Base-by-base conservation (phyloP, 2,329 filamentous ascomycete genomes). In the Corinectria fuckeliana region DNA sequence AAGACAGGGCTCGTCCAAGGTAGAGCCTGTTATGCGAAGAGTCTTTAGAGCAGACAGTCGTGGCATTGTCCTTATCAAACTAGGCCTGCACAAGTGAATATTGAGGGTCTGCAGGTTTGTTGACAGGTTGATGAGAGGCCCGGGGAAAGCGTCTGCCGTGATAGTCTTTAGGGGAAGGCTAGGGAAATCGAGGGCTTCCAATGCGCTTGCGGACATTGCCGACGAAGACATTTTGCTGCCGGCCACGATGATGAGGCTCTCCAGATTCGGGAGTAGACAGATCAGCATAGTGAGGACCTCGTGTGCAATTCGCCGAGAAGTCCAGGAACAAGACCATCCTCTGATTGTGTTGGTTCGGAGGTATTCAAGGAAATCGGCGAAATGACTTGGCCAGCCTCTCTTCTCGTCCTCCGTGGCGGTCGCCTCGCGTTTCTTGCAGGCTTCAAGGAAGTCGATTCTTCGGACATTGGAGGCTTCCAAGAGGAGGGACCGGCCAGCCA, bases 51-150 rank as follows among this genome's bases (percentile, higher is more conserved):
- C 50, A n/a, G 59, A 25, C 26, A 65, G 44, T 13, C n/a, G 18
- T 4, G 49, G 47, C 25, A 55, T 13, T 8, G 10, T 10, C 0
- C 25, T 23, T 16, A 32, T 9, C 18, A 26, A n/a, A 3, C 26
- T 26, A 4, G 21, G 23, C 4, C 20, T 36, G 9, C 25, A 44
- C 2, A 25, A n/a, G 20, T 57, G 39, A 2, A 56, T 13, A 13
- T 49, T 56, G 10, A 63, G 28, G 5, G 44, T 58, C 14, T 65
- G 44, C 13, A 67, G 56, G n/a, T 25, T 48, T 4, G 14, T 21
- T 2, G 58, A 44, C 2, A 58, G 5, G 3, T 11, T 25, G 16
- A 50, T 30, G 9, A 63, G 30, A 16, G 26, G 13, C 16, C 21
- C 10, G 7, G 11, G 42, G 4, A 7, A 23, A 2, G 30, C 30